Percentiles rank a stretch among this genome's conserved stretches.
phyloP scores from a whole-genome alignment of 2,329 filamentous ascomycete genomes.

The Samsoniella hepiali region DNA sequence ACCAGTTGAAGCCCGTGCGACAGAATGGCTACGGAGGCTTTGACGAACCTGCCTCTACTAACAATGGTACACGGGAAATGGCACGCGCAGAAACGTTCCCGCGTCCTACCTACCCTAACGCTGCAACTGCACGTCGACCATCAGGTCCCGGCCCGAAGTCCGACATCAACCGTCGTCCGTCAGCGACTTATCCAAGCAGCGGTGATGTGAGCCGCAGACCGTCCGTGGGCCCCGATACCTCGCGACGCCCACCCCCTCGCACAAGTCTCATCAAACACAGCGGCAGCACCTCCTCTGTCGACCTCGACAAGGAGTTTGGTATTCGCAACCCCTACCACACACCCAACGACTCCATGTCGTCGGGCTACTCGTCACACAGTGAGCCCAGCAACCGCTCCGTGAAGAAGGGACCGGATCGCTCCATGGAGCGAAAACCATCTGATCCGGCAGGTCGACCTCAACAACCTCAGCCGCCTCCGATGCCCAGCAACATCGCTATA shows the following conservation, averaged over 20 bases:
- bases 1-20: slow-evolving; percentile 19
- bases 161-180: slow-evolving; percentile 26
- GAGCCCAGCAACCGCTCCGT: slow-evolving; percentile 57
- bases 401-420: slow-evolving; percentile 44
- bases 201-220: slow-evolving; percentile 25
- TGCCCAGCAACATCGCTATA: slow-evolving; percentile 48
- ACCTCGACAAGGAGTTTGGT: slow-evolving; percentile 59
- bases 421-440: slow-evolving; percentile 15
- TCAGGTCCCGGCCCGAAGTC: slow-evolving; percentile 46
- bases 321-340: slow-evolving; percentile 62
- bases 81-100: slow-evolving; percentile 55
- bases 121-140: slow-evolving; percentile 42
- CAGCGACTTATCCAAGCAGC: not conserved
- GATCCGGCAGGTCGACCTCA: not conserved
- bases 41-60: slow-evolving; percentile 44
- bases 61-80: slow-evolving; percentile 34
- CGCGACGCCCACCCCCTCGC: slow-evolving; percentile 51
- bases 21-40: slow-evolving; percentile 59
- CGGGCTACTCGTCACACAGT: slow-evolving; percentile 60
- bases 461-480: not conserved
- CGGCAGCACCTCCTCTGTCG: slow-evolving; percentile 44
- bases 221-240: slow-evolving; percentile 45
- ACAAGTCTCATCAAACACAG: slow-evolving; percentile 44
- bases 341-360: slow-evolving; percentile 62
- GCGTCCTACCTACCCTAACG: slow-evolving; percentile 34